These are phyloP conservation scores for Drechslera avenae DNA, from an alignment of 2,329 filamentous ascomycete species.

Conservation along the genomic window DNA sequence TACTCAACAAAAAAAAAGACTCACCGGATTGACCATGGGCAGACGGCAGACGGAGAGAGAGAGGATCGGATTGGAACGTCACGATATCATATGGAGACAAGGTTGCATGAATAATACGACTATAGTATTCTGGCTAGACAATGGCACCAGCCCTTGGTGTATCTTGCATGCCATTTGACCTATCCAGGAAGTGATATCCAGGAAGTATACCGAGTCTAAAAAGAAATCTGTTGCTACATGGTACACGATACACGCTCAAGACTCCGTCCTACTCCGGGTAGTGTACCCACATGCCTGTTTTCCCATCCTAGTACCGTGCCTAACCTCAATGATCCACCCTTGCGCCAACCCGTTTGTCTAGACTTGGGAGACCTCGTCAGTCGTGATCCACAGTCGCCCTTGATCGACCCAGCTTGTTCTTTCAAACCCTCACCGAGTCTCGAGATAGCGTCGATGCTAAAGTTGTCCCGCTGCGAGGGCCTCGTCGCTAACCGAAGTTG, in stretches of 20 bases:
- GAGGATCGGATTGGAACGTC: not conserved
- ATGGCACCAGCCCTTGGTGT: slow-evolving; percentile 45
- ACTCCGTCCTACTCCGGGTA: slow-evolving; percentile 31
- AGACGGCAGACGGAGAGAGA: not conserved
- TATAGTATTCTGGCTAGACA: slow-evolving; percentile 37
- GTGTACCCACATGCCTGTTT: slow-evolving; percentile 21
- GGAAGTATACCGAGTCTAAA: slow-evolving; percentile 22
- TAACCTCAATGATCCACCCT: slow-evolving; percentile 32
- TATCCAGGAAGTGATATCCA: slow-evolving; percentile 24
- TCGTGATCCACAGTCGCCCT: slow-evolving; percentile 34
- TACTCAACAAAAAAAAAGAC: not conserved
- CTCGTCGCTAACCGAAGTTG: slow-evolving; percentile 56
- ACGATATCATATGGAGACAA: not conserved
- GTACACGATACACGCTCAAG: slow-evolving; percentile 23
- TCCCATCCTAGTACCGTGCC: slow-evolving; percentile 19
- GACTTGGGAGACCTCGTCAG: slow-evolving; percentile 33
- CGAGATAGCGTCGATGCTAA: slow-evolving; percentile 37
- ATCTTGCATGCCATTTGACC: slow-evolving; percentile 32
- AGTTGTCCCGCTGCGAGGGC: slow-evolving; percentile 50
- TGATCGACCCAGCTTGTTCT: slow-evolving; percentile 28
- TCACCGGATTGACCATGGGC: not conserved
- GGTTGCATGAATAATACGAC: slow-evolving; percentile 19
- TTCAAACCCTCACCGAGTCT: slow-evolving; percentile 29
- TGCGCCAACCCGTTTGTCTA: slow-evolving; percentile 37
- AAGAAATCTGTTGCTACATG: slow-evolving; percentile 29